Percentiles rank a stretch among this genome's conserved stretches.
Evolutionary conservation across 148 eudicot genomes (phyloP).

Genomic region (Camellia granthamiana): DNA sequence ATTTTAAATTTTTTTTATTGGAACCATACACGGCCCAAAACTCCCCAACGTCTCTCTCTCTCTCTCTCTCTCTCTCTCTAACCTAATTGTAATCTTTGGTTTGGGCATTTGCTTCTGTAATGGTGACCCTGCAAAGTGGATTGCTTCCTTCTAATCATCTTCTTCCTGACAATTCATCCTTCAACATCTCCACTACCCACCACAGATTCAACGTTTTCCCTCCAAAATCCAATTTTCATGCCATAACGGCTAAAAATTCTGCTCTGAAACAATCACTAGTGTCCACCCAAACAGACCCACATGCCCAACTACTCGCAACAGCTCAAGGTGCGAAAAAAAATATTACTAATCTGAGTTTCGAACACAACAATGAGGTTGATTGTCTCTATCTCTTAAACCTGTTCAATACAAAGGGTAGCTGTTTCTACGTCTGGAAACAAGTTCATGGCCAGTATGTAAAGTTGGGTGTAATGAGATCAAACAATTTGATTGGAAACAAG

Average conservation of each 20-base stretch:
- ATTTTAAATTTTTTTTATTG: no score
- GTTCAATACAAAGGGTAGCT: neutral
- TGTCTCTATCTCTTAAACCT: slow-evolving; percentile 22
- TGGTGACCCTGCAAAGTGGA: slow-evolving; percentile 6
- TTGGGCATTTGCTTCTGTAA: neutral
- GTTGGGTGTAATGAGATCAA: slow-evolving; percentile 29
- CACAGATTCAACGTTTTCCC: slow-evolving; percentile 20
- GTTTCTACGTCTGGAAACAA: slow-evolving; percentile 32
- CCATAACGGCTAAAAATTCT: slow-evolving; percentile 12
- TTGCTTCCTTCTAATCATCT: slow-evolving; percentile 18
- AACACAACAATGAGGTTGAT: neutral
- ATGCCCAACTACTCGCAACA: no score
- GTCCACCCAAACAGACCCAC: slow-evolving; percentile 21
- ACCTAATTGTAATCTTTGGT: no score
- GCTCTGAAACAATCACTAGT: slow-evolving; percentile 10
- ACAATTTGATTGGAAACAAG: slow-evolving; percentile 36
- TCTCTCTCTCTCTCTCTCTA: no score
- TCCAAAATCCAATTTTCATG: slow-evolving; percentile 19
- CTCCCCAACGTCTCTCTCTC: no score
- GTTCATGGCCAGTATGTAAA: slow-evolving; percentile 45
- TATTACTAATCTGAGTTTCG: no score
- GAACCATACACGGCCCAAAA: no score
- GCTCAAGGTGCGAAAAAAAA: no score
- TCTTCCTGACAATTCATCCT: slow-evolving; percentile 6
- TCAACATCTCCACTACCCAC: slow-evolving; percentile 7